Evolutionary conservation across 805 yeast species (phyloP), one percentile per base, ranked within the genome.

Genomic region (Candida ascalaphidarum): DNA sequence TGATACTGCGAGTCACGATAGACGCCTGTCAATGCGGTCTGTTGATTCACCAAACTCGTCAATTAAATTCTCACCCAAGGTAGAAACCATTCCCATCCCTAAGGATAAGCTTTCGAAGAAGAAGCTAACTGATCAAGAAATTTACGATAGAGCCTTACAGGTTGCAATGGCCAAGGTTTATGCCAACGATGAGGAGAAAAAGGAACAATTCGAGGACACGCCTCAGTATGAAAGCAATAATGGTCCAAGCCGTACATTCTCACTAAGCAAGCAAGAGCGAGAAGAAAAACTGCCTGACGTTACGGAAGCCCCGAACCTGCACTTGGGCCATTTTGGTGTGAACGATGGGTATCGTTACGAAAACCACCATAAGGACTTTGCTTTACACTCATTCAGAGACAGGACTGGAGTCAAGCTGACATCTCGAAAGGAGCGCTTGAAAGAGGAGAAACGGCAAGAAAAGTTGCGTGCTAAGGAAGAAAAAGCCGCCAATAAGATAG

Each of bases 51-150:
- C n/a, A n/a, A n/a, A n/a, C n/a, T n/a, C 39, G 23, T 58, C 65
- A 4, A 61, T 61, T 34, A 55, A 57, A 37, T 61, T 61, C 28
- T 43, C 43, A 21, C 61, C 58, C 5, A 46, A 46, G 8, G 60
- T 58, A 7, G 61, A 61, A 32, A 60, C 65, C 5, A 60, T 61
- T 21, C 58, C 60, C 2, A 37, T 46, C 15, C 20, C 31, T 14
- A 21, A 28, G 8, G 23, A 29, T 14, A 29, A 32, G 14, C 27
- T 7, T 17, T 6, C 6, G 6, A 17, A 17, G 18, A 17, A 8
- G 8, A 17, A 8, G 18, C 8, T 7, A 17, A 8, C 6, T 7
- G 18, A 17, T 7, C 8, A 17, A 17, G 18, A 17, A 8, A 6
- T 17, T 8, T 17, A 17, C 18, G 8, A 17, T 8, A 17, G 18